Evolutionary conservation across 1,284 basidiomycete species (phyloP).

Genomic region (Ganoderma sinense): DNA sequence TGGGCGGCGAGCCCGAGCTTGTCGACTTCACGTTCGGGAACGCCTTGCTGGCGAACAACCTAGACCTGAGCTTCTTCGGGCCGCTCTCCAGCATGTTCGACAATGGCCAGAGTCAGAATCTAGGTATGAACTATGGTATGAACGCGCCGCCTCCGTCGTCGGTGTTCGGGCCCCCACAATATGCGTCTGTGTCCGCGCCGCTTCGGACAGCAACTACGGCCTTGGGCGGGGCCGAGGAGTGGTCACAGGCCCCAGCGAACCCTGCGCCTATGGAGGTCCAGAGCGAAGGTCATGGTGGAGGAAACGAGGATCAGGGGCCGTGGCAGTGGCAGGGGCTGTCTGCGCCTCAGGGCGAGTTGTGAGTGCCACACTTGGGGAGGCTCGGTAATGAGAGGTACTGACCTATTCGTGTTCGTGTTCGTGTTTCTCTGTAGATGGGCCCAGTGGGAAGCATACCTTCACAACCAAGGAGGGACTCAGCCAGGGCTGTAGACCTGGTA

Average conservation of each 20-base stretch:
- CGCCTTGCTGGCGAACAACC: neutral
- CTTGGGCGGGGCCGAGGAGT: too few relatives aligned
- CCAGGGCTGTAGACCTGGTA: neutral
- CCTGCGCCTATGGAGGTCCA: neutral
- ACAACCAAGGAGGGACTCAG: neutral
- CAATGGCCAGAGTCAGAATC: neutral
- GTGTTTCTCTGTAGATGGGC: neutral
- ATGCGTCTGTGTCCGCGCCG: too few relatives aligned
- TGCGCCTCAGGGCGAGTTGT: neutral
- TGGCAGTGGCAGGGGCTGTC: neutral
- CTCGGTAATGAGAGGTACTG: neutral
- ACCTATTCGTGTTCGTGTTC: too few relatives aligned
- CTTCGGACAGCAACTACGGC: neutral
- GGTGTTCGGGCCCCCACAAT: neutral
- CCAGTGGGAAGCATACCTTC: slow-evolving; percentile 38
- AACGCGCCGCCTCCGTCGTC: too few relatives aligned
- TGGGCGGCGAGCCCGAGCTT: neutral
- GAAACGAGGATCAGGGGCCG: neutral
- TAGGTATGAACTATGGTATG: too few relatives aligned
- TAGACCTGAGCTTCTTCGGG: neutral
- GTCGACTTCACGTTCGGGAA: neutral
- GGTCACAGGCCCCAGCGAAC: neutral
- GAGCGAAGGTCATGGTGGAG: neutral
- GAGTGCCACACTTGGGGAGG: neutral
- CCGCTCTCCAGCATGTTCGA: slow-evolving; percentile 9